Conservation (phyloP, 2,329 filamentous ascomycete species). For the Penicillium sp. region DNA sequence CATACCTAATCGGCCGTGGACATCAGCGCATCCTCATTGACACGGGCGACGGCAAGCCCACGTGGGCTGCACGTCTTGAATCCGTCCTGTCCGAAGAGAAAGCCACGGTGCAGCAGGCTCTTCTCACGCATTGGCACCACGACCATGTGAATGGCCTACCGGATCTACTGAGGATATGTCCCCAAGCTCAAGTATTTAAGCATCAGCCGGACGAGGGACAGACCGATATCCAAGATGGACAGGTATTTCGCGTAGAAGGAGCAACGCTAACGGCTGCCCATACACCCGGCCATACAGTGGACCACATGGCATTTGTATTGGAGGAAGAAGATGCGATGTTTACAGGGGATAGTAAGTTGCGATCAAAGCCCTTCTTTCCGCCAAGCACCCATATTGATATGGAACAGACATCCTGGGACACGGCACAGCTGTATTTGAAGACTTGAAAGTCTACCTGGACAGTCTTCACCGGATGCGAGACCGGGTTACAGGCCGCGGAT, state of each 20-base stretch:
- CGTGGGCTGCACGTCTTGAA: slow-evolving; percentile 70
- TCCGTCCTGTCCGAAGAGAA: slow-evolving; percentile 66
- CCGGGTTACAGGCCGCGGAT: slow-evolving; percentile 65
- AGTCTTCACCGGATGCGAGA: slow-evolving; percentile 70
- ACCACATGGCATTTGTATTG: slow-evolving; percentile 78
- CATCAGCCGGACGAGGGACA: slow-evolving; percentile 57
- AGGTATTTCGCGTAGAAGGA: slow-evolving; percentile 54
- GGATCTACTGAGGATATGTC: slow-evolving; percentile 67
- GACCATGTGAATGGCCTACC: slow-evolving; percentile 80
- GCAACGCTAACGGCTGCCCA: slow-evolving; percentile 66
- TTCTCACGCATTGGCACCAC: slow-evolving; percentile 90
- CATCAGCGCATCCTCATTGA: slow-evolving; percentile 76
- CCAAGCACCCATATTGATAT: neutral
- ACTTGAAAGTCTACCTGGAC: slow-evolving; percentile 67
- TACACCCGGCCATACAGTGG: slow-evolving; percentile 74
- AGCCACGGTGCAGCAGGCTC: slow-evolving; percentile 65
- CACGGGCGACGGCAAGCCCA: slow-evolving; percentile 77
- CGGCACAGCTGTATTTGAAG: slow-evolving; percentile 82
- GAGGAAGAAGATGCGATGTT: slow-evolving; percentile 81
- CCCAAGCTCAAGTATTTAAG: slow-evolving; percentile 66
- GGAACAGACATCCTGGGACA: slow-evolving; percentile 73
- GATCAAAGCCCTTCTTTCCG: neutral
- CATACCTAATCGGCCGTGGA: slow-evolving; percentile 84
- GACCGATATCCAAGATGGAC: slow-evolving; percentile 56
- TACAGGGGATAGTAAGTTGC: slow-evolving; percentile 70